A percentile compares a stretch with the other conserved stretches of the same genome.
Conservation (phyloP, 83 land plant species). For the Picea engelmannii region DNA sequence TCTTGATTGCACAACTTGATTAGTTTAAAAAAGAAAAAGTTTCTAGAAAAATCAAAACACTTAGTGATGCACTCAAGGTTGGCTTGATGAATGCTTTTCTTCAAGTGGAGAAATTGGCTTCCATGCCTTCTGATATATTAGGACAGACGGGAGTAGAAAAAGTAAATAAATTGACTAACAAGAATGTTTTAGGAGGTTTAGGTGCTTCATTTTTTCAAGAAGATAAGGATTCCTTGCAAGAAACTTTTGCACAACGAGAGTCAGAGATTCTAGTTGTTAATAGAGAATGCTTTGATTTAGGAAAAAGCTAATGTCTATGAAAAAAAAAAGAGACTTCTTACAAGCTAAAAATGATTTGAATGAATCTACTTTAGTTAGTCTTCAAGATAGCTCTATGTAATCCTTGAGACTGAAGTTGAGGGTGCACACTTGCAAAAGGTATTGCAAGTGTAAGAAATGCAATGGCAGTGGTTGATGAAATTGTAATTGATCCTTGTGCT, state of each 20-base stretch:
- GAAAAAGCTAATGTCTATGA: constrained; percentile 10
- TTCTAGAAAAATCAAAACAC: not conserved
- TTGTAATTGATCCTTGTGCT: not conserved
- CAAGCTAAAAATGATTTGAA: constrained; percentile 3
- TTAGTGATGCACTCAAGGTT: constrained; percentile 23
- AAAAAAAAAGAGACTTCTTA: constrained; percentile 18
- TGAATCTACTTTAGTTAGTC: constrained; percentile 10
- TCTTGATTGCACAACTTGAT: constrained; percentile 50
- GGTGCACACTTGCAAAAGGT: constrained; percentile 11
- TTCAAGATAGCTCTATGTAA: constrained; percentile 11
- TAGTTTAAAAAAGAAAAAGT: constrained; percentile 44
- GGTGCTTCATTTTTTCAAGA: constrained; percentile 2
- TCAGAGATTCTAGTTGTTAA: constrained; percentile 15
- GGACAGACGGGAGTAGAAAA: constrained; percentile 7
- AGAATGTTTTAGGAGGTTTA: not conserved
- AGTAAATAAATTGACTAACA: not conserved
- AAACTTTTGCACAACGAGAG: constrained; percentile 26
- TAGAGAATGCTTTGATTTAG: constrained; percentile 27
- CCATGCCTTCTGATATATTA: constrained; percentile 27
- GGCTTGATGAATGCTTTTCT: constrained; percentile 70
- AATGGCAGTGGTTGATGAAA: not conserved
- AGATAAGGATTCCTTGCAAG: constrained; percentile 14
- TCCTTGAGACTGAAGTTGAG: constrained; percentile 12
- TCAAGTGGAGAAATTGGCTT: constrained; percentile 61
- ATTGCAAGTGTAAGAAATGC: constrained; percentile 6